A percentile compares a stretch with the other conserved stretches of the same genome.
These are phyloP conservation scores for Leccinum fibrillosum DNA, from an alignment of 768 basidiomycete species.

Conservation along the genomic window DNA sequence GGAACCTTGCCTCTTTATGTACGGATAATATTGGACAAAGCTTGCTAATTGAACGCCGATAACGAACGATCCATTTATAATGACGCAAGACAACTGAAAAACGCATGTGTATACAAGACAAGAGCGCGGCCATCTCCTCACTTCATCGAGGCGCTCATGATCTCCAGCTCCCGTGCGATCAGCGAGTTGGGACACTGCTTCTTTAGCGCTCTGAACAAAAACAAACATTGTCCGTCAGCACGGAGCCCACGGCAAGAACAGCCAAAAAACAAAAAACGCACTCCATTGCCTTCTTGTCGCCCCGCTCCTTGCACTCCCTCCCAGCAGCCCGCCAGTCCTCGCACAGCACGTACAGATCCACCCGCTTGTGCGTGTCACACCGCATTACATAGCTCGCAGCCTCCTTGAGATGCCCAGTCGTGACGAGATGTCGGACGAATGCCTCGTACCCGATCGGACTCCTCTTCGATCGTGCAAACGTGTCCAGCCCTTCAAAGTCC, in stretches of 20 bases:
- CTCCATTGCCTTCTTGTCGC: conserved; percentile 83
- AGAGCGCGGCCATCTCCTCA: conserved; percentile 33
- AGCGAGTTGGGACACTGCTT: conserved; percentile 77
- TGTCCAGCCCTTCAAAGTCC: conserved; percentile 85
- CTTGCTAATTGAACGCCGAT: not conserved
- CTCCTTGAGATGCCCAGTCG: conserved; percentile 71
- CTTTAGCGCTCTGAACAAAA: conserved; percentile 55
- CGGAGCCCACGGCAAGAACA: not conserved
- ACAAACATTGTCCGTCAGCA: not conserved
- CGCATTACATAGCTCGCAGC: conserved; percentile 74
- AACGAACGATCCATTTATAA: not conserved
- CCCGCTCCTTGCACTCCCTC: conserved; percentile 84
- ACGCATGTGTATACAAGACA: not conserved
- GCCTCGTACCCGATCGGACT: conserved; percentile 96
- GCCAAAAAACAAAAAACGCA: conserved; percentile 41
- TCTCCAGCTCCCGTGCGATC: conserved; percentile 75
- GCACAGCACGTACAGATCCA: conserved; percentile 86
- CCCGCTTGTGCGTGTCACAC: conserved; percentile 79
- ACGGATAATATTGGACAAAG: not conserved
- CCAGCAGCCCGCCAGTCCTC: conserved; percentile 90
- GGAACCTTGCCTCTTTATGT: too few relatives aligned
- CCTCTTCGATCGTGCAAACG: conserved; percentile 81
- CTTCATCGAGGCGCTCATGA: conserved; percentile 62
- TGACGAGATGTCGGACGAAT: conserved; percentile 77
- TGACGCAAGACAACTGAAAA: not conserved